These are phyloP conservation scores for Auriculariales sp. DNA, from an alignment of 768 basidiomycete species.

Conservation along the genomic window DNA sequence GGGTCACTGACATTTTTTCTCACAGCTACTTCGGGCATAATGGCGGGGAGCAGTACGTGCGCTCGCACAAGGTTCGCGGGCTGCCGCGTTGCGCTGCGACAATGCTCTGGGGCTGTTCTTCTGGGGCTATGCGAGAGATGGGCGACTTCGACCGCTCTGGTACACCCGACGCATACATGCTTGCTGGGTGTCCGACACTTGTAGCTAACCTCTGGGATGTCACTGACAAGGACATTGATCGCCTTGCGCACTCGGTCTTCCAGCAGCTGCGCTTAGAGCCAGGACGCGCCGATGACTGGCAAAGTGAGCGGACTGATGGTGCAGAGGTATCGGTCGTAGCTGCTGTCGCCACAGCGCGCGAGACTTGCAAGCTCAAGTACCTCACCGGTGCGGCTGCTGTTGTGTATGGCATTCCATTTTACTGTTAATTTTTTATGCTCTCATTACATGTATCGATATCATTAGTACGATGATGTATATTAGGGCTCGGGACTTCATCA, in stretches of 20 bases:
- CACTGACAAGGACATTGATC: conserved; percentile 94
- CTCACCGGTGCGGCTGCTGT: conserved; percentile 91
- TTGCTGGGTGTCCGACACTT: conserved; percentile 90
- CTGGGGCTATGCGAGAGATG: conserved; percentile 74
- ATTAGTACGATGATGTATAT: too few relatives aligned
- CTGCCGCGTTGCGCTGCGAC: conserved; percentile 79
- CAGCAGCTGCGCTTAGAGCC: conserved; percentile 44
- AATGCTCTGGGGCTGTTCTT: conserved; percentile 99
- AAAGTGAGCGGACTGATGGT: conserved; percentile 9
- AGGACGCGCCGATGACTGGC: conserved; percentile 12
- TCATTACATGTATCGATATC: too few relatives aligned
- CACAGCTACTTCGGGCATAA: conserved; percentile 93
- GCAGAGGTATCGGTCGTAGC: conserved; percentile 38
- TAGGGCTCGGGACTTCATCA: too few relatives aligned
- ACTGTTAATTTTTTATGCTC: conserved; percentile 46
- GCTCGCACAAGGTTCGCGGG: conserved; percentile 72
- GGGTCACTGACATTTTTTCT: background rate
- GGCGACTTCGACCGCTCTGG: conserved; percentile 89
- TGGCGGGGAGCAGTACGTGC: conserved; percentile 87
- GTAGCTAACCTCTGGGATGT: conserved; percentile 98
- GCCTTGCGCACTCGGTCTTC: conserved; percentile 74
- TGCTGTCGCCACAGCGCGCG: conserved; percentile 69
- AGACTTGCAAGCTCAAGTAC: conserved; percentile 78
- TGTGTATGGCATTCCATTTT: conserved; percentile 91
- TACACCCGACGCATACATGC: conserved; percentile 88